A percentile compares a stretch with the other conserved stretches of the same genome.
phyloP scores from a whole-genome alignment of 2,329 filamentous ascomycete species.

The Aspergillus sp. region DNA sequence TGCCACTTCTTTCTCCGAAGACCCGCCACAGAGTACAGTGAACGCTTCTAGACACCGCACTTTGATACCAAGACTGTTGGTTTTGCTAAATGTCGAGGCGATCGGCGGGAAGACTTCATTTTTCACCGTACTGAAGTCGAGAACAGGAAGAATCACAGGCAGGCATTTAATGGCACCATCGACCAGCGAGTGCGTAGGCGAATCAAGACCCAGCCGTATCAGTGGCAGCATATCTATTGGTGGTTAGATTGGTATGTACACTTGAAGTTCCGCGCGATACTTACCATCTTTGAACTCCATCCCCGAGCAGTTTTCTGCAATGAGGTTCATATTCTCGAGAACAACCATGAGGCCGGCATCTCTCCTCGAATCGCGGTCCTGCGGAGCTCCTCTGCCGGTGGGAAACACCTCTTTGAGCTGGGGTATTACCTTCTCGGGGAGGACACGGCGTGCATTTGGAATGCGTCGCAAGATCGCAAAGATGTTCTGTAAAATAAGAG shows the following conservation, averaged over 20 bases:
- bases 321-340: slow-evolving; percentile 73
- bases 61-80: slow-evolving; percentile 91
- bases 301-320: slow-evolving; percentile 78
- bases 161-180: slow-evolving; percentile 80
- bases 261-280: slow-evolving; percentile 25
- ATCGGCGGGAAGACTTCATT: slow-evolving; percentile 94
- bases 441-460: slow-evolving; percentile 72
- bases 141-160: slow-evolving; percentile 74
- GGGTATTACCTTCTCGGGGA: slow-evolving; percentile 84
- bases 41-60: slow-evolving; percentile 89
- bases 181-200: slow-evolving; percentile 81
- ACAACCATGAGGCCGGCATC: slow-evolving; percentile 91
- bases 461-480: slow-evolving; percentile 84
- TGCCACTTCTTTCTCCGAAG: slow-evolving; percentile 46
- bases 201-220: slow-evolving; percentile 78
- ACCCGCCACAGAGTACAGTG: slow-evolving; percentile 81
- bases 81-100: slow-evolving; percentile 85
- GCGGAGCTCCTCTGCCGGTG: slow-evolving; percentile 44
- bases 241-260: slow-evolving; percentile 20
- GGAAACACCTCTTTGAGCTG: slow-evolving; percentile 80
- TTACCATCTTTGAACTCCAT: slow-evolving; percentile 92
- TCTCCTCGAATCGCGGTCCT: slow-evolving; percentile 75
- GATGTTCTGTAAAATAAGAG: slow-evolving; percentile 82
- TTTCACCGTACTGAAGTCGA: slow-evolving; percentile 96
- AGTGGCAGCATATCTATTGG: slow-evolving; percentile 78